These are phyloP conservation scores for Trichoderma atroviride DNA, from an alignment of 2,329 filamentous ascomycete species.

Conservation along the genomic window DNA sequence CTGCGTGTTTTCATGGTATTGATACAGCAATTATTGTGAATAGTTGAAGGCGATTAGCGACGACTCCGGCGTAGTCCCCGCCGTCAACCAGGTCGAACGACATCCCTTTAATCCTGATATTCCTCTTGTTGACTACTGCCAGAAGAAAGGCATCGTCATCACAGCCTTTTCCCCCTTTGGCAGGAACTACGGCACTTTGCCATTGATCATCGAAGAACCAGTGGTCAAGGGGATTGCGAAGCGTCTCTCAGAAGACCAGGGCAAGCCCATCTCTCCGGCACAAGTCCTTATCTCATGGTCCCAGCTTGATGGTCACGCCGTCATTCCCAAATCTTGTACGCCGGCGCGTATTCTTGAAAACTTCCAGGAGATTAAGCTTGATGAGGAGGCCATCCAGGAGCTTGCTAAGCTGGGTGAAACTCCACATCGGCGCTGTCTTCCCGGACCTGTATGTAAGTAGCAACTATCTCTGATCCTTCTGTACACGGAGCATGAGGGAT, in stretches of 20 bases:
- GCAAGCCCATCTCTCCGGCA: constrained; percentile 45
- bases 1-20: background rate
- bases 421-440: constrained; percentile 50
- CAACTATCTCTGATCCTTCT: background rate
- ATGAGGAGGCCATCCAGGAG: constrained; percentile 59
- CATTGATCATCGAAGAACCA: constrained; percentile 60
- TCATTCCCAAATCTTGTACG: constrained; percentile 76
- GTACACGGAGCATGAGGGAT: background rate
- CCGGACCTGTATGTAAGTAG: constrained; percentile 29
- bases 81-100: constrained; percentile 70
- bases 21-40: constrained; percentile 46
- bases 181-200: constrained; percentile 47
- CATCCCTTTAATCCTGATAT: constrained; percentile 64
- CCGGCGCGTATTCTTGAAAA: constrained; percentile 68
- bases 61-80: constrained; percentile 58
- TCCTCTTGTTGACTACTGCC: constrained; percentile 61
- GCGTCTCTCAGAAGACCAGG: constrained; percentile 40
- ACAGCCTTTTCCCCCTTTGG: constrained; percentile 64
- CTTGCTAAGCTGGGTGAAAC: constrained; percentile 63
- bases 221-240: constrained; percentile 60
- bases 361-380: constrained; percentile 67
- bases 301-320: constrained; percentile 62
- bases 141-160: constrained; percentile 64
- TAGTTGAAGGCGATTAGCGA: constrained; percentile 57
- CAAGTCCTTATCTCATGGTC: constrained; percentile 60